phyloP scores from a whole-genome alignment of 2,329 filamentous ascomycete species.

The Aureobasidium lini region DNA sequence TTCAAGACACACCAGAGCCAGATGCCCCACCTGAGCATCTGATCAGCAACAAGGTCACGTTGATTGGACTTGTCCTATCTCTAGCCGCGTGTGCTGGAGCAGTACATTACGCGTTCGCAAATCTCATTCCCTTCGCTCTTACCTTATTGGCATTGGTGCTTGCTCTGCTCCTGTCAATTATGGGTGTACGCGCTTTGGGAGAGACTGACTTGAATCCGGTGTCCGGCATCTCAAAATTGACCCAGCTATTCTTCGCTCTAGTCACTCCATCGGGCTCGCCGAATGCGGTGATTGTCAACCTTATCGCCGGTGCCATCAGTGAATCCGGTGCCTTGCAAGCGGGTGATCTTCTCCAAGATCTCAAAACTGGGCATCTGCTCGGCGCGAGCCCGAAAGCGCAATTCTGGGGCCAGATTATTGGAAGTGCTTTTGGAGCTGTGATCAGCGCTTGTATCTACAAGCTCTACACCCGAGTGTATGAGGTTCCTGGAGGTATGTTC shows the following conservation, averaged over 20 bases:
- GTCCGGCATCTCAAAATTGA: constrained; percentile 91
- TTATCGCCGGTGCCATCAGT: constrained; percentile 83
- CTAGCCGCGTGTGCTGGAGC: constrained; percentile 72
- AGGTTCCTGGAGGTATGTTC: constrained; percentile 81
- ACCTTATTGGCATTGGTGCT: constrained; percentile 78
- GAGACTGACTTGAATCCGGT: constrained; percentile 96
- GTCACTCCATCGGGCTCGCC: constrained; percentile 74
- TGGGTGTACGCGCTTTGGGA: constrained; percentile 58
- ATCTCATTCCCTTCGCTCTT: constrained; percentile 71
- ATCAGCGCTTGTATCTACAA: constrained; percentile 82
- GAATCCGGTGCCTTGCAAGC: constrained; percentile 85
- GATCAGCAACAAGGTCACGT: constrained; percentile 63
- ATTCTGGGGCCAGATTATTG: constrained; percentile 94
- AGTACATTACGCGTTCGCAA: constrained; percentile 75
- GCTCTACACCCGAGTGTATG: constrained; percentile 83
- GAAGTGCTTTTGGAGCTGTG: constrained; percentile 76
- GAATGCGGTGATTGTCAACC: constrained; percentile 87
- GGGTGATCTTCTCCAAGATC: constrained; percentile 91
- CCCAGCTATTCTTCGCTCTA: constrained; percentile 88
- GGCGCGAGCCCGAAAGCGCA: constrained; percentile 90
- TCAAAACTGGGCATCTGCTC: constrained; percentile 91
- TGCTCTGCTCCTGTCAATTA: constrained; percentile 59
- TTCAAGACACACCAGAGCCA: constrained; percentile 46
- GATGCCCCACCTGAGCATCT: constrained; percentile 82
- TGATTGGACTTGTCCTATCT: constrained; percentile 68